These are phyloP conservation scores for Thielaviopsis euricoi DNA, from an alignment of 2,329 filamentous ascomycete genomes.

Conservation along the genomic window DNA sequence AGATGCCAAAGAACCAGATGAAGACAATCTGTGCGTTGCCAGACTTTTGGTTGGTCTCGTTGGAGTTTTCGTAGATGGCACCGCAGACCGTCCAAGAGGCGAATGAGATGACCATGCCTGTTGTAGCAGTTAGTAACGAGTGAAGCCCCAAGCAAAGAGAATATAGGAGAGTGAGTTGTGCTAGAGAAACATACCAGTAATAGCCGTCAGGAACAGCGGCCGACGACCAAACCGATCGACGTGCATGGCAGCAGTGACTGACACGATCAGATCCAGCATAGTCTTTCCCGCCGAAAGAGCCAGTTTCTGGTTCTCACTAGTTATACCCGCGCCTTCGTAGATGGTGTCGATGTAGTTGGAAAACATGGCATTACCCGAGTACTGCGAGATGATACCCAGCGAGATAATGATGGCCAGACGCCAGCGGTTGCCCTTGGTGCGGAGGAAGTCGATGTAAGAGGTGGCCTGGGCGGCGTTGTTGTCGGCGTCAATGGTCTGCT, in stretches of 20 bases:
- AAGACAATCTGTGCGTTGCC: conserved; percentile 39
- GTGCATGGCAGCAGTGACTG: conserved; percentile 33
- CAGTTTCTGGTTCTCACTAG: conserved; percentile 36
- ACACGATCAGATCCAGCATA: conserved; percentile 40
- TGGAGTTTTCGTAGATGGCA: conserved; percentile 32
- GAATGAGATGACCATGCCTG: conserved; percentile 28
- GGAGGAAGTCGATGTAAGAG: conserved; percentile 43
- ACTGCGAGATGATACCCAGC: conserved; percentile 50
- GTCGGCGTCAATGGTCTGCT: conserved; percentile 44
- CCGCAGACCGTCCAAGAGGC: conserved; percentile 35
- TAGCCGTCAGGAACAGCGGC: conserved; percentile 34
- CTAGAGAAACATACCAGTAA: conserved; percentile 22
- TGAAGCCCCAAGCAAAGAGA: no score
- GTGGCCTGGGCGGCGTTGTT: conserved; percentile 29
- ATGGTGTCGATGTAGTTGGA: conserved; percentile 50
- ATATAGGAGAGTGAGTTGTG: no score
- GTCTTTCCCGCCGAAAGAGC: conserved; percentile 39
- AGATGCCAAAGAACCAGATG: conserved; percentile 42
- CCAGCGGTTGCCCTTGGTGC: conserved; percentile 47
- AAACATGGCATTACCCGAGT: conserved; percentile 50
- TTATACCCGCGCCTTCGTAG: conserved; percentile 45
- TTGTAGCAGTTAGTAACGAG: background rate
- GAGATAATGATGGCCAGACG: conserved; percentile 44
- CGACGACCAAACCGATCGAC: conserved; percentile 36
- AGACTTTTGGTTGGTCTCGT: conserved; percentile 25